Percentiles rank a stretch among this genome's conserved stretches.
These are phyloP conservation scores for Ettlia oleoabundans DNA, from an alignment of 139 green algal species.

Conservation along the genomic window DNA sequence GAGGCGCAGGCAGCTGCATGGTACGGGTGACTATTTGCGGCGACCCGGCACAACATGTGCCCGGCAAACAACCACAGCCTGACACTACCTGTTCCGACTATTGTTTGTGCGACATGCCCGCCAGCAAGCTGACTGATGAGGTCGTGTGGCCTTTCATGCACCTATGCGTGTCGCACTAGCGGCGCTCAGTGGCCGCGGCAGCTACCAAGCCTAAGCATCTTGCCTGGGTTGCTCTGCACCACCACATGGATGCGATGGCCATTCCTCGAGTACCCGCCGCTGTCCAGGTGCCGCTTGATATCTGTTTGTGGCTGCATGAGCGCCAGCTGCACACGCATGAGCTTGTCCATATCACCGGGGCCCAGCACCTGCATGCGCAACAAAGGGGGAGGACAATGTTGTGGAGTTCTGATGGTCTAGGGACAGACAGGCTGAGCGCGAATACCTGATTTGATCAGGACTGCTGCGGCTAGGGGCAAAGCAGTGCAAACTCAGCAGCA, in stretches of 20 bases:
- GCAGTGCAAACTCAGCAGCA: no score
- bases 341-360: conserved; percentile 53
- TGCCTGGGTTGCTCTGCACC: conserved; percentile 16
- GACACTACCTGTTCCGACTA: no score
- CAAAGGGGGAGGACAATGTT: neutral
- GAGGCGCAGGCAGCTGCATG: neutral
- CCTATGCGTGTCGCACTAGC: neutral
- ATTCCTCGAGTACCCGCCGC: conserved; percentile 61
- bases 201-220: neutral
- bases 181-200: neutral
- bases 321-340: conserved; percentile 77
- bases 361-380: conserved; percentile 58
- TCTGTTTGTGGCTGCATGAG: conserved; percentile 57
- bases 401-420: neutral
- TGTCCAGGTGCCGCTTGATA: conserved; percentile 66
- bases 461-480: no score
- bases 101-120: no score
- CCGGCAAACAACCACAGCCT: no score
- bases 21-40: no score
- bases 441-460: no score
- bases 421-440: neutral
- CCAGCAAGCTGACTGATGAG: no score
- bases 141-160: no score
- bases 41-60: no score
- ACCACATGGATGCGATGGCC: conserved; percentile 75